Evolutionary conservation across 2,329 filamentous ascomycete species (phyloP), one percentile per base, ranked within the genome.

Genomic region (Cytospora leucostoma): DNA sequence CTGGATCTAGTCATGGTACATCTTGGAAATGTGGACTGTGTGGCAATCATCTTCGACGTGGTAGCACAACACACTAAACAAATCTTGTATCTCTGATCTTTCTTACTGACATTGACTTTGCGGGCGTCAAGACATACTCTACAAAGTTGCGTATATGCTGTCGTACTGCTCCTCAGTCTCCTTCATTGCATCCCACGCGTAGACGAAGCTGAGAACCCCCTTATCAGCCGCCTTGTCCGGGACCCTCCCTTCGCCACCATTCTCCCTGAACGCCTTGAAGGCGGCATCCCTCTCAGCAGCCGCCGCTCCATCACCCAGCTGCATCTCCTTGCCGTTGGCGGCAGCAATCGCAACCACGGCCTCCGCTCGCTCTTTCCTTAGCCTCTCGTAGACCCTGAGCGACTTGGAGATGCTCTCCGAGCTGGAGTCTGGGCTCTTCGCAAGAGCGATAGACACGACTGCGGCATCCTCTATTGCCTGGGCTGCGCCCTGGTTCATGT

Each of bases 391-490:
- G 1, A 81, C 77, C 58, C 73, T 74, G 27, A 84, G 72, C 4
- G 77, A 77, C 71, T 76, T 82, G 69, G 70, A 79, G 68, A 82
- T 80, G 68, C 71, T 71, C 34, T 72, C 71, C 2, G 73, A 71
- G 32, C 68, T 68, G 7, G 72, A 59, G 51, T 74, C 70, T 32
- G 75, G 74, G 66, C 74, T 71, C 40, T 69, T 69, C n/a, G 73
- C 71, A 7, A 85, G 72, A 0, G 78, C 77, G 56, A 80, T 79
- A 11, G 70, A 70, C 38, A 68, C 53, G 11, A 61, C 84, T 0
- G 82, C 84, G 0, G 81, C 84, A 67, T 89, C 86, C 72, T 89
- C 86, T 60, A 89, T 85, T 0, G 86, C 85, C 70, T 88, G 85
- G 1, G 86, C 86, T 0, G 86, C 86, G 10, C 86, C 86, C 71